These are phyloP conservation scores for Trypanosoma lewisi DNA, from an alignment of 208 protist genomes.

Conservation along the genomic window DNA sequence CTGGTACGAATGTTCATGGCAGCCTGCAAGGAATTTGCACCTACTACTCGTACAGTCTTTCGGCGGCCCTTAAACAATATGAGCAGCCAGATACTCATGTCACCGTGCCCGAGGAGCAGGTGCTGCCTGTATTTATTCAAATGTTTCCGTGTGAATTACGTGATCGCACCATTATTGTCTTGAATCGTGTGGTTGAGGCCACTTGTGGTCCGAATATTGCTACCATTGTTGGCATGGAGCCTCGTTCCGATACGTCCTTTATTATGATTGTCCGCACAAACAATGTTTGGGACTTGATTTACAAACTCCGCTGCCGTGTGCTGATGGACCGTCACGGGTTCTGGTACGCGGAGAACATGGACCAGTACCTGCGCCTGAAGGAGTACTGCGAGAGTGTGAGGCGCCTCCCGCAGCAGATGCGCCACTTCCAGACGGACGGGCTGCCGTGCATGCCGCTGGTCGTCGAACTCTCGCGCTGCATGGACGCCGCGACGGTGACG, in stretches of 20 bases:
- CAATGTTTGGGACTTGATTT: slow-evolving; percentile 50
- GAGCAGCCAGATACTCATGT: slow-evolving; percentile 18
- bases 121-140: slow-evolving; percentile 62
- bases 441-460: slow-evolving; percentile 85
- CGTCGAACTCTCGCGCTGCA: slow-evolving; percentile 52
- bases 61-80: slow-evolving; percentile 23
- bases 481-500: slow-evolving; percentile 18
- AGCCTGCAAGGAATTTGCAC: slow-evolving; percentile 27
- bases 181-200: slow-evolving; percentile 68
- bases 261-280: slow-evolving; percentile 56
- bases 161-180: slow-evolving; percentile 43
- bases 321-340: slow-evolving; percentile 82
- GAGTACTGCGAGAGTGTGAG: slow-evolving; percentile 76
- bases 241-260: slow-evolving; percentile 74
- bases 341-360: slow-evolving; percentile 59
- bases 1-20: slow-evolving; percentile 28
- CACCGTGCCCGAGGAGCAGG: slow-evolving; percentile 5
- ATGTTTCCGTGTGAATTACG: slow-evolving; percentile 83
- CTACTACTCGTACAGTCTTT: slow-evolving; percentile 31
- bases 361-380: slow-evolving; percentile 66
- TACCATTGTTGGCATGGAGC: slow-evolving; percentile 52
- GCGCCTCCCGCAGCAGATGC: slow-evolving; percentile 64
- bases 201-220: slow-evolving; percentile 31
- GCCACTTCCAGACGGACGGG: slow-evolving; percentile 68
- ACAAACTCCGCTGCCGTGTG: slow-evolving; percentile 67